Base-by-base conservation (phyloP, 345 rosid genomes). In the Moricandia moricandioides region DNA sequence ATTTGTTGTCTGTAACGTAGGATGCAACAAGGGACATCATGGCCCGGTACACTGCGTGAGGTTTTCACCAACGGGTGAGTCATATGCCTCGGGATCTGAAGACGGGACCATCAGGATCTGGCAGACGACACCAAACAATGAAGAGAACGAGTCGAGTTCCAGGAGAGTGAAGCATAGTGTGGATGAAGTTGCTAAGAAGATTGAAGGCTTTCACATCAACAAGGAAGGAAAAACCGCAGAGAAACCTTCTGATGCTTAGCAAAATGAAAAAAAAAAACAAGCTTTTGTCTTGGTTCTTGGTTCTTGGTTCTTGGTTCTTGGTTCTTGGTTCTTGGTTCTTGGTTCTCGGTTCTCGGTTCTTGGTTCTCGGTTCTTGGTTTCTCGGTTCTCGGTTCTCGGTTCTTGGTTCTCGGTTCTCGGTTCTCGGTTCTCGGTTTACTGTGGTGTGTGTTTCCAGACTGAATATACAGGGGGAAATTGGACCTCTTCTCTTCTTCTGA, bases 11-110 rank as follows among this genome's bases (percentile, higher is more conserved):
- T 66, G 24, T 4, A 11, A 73, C 69, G 0, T 71, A 95, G 98
- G 89, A 62, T 96, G 98, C 89, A 92, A 96, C 80, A 96, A 96
- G 82, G 99, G 99, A 67, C 99, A 96, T 78, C 99, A 92, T 17
- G 99, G 99, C 79, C 98, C 98, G 10, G 91, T 96, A 24, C 98
- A 96, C 39, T 96, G 97, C 7, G 86, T 92, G 35, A 90, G 97
- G 24, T 96, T 92, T 78, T 84, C 99, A 2, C 98, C 98, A 1
- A 97, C 91, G 24, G 99, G 98, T 56, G 96, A 88, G 76, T 92
- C 98, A 0, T 92, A 89, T 62, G 97, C 96, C 0, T 92, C 99
- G 0, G 99, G 99, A 74, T 96, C 99, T 0, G 99, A 96, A 86
- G 99, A 96, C 12, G 98, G 99, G 31, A 96, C 84, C 6, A 86